Evolutionary conservation across 306 rosid genomes (phyloP).

Genomic region (Pachyrhizus erosus): DNA sequence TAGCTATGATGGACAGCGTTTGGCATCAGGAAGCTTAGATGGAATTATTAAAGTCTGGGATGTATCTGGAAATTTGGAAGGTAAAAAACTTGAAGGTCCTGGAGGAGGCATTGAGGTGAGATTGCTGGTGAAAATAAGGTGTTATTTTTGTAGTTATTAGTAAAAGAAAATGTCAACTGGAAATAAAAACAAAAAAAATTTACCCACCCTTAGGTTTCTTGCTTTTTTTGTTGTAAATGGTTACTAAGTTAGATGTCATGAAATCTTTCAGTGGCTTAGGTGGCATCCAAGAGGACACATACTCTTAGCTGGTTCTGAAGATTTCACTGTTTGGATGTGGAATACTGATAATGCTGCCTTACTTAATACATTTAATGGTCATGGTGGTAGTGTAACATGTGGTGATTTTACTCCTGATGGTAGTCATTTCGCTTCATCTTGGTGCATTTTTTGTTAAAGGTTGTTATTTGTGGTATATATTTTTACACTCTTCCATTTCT

Average conservation of each 20-base stretch:
- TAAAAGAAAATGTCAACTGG: not conserved
- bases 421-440: slow-evolving; percentile 49
- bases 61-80: slow-evolving; percentile 57
- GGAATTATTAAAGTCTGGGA: slow-evolving; percentile 87
- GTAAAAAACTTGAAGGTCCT: slow-evolving; percentile 71
- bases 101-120: slow-evolving; percentile 75
- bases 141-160: not conserved
- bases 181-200: not conserved
- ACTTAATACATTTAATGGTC: slow-evolving; percentile 76
- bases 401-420: slow-evolving; percentile 99
- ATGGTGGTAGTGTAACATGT: slow-evolving; percentile 78
- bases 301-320: slow-evolving; percentile 91
- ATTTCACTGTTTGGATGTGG: slow-evolving; percentile 91
- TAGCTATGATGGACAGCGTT: slow-evolving; percentile 79
- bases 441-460: slow-evolving; percentile 9
- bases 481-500: not conserved
- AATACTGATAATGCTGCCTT: slow-evolving; percentile 66
- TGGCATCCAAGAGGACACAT: slow-evolving; percentile 95
- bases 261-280: slow-evolving; percentile 78
- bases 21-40: slow-evolving; percentile 85
- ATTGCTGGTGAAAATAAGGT: not conserved
- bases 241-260: slow-evolving; percentile 36
- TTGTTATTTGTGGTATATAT: slow-evolving; percentile 1
- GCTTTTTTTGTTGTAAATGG: not conserved
- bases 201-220: not conserved